These are phyloP conservation scores for Aquilaria agallochum DNA, from an alignment of 441 rosid genomes.

Conservation along the genomic window DNA sequence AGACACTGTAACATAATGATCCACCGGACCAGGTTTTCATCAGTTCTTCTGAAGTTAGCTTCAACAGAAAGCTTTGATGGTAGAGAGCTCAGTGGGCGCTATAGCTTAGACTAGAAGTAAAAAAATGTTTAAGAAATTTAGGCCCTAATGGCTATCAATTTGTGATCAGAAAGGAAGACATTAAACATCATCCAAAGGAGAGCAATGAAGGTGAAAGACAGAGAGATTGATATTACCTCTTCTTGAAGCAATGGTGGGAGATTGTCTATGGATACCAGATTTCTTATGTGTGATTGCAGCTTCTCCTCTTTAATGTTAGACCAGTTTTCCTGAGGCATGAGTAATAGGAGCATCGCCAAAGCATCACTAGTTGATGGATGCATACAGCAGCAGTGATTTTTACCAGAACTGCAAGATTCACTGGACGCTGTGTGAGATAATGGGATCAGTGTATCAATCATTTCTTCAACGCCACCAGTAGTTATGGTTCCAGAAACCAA, in stretches of 20 bases:
- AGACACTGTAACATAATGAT: too few species aligned
- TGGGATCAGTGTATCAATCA: conserved; percentile 25
- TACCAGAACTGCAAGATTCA: conserved; percentile 18
- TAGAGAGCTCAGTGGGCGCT: too few species aligned
- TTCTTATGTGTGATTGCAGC: conserved; percentile 16
- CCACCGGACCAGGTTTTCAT: too few species aligned
- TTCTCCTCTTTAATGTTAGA: conserved; percentile 21
- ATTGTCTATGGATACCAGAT: conserved; percentile 14
- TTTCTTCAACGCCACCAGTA: conserved; percentile 16
- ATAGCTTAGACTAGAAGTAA: too few species aligned
- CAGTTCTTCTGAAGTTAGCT: too few species aligned
- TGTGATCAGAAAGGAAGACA: neutral
- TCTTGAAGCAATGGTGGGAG: conserved; percentile 27
- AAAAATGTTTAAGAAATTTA: too few species aligned
- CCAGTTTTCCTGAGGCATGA: conserved; percentile 31
- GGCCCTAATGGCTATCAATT: neutral
- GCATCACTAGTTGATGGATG: conserved; percentile 25
- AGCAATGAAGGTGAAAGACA: neutral
- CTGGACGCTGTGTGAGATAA: conserved; percentile 13
- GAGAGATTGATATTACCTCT: conserved; percentile 22
- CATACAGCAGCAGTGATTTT: conserved; percentile 15
- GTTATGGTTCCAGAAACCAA: conserved; percentile 24
- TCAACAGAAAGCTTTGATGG: too few species aligned
- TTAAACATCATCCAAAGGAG: neutral
- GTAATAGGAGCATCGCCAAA: conserved; percentile 28